Base-by-base conservation (phyloP, 495 filamentous ascomycete genomes). In the Aspergillus kassunensis region DNA sequence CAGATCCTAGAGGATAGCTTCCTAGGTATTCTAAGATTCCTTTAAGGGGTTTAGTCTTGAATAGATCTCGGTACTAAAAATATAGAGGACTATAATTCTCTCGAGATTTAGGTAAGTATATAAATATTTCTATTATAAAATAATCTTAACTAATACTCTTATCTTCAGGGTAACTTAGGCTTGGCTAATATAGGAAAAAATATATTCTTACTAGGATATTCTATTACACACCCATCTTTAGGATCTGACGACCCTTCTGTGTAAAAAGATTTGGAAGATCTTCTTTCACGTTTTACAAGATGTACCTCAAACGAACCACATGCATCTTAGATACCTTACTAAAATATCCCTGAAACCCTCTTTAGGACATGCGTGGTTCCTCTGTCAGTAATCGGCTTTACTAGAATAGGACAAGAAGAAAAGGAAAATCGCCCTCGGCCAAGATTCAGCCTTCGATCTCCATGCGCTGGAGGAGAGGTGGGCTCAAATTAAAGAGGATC, bases 371-470 rank as follows among this genome's bases (percentile, higher is more conserved):
- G 6, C 45, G n/a, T n/a, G n/a, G n/a, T n/a, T 66, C 75, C 39
- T 78, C 90, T 30, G 62, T 75, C 18, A 62, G 71, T 12, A 66
- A 70, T 0, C 59, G n/a, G 71, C 81, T 6, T 60, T 80, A 1
- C 21, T 44, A 0, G 70, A 73, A 3, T 90, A 85, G 85, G 63
- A 71, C 8, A 60, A 70, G n/a, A 77, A 68, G 5, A 81, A 81
- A 47, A 49, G 51, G 8, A 67, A 65, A 2, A 72, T 83, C 15
- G 55, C 44, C 0, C 60, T 55, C 3, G 81, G 81, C 2, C 62
- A 63, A 4, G 45, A 59, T 2, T 12, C 60, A 20, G 51, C 58
- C 0, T 87, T 84, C 53, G 73, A 87, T 54, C 19, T 86, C 4
- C 57, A 65, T 11, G 57, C 37, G 12, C 86, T 66, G 50, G 47